Conservation (phyloP, 1,284 basidiomycete genomes). For the Ceratobasidium papillatum region DNA sequence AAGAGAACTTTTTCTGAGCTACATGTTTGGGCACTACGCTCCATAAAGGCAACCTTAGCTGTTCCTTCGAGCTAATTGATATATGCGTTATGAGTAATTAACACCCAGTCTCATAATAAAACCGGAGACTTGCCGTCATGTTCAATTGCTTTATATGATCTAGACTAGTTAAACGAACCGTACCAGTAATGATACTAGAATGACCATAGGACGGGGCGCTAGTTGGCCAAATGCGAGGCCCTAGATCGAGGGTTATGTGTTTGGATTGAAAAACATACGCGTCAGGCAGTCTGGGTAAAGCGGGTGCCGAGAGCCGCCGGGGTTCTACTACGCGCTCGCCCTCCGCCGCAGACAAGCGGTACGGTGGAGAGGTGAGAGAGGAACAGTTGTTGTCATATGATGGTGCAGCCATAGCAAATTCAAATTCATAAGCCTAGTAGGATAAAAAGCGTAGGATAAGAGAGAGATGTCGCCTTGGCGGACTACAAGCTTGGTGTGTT, state of each 20-base stretch:
- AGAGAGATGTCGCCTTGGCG: no score
- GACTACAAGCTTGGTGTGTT: no score
- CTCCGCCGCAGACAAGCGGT: not conserved
- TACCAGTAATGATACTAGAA: not conserved
- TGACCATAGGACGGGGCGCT: not conserved
- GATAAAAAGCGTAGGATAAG: no score
- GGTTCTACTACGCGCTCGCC: not conserved
- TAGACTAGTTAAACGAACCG: not conserved
- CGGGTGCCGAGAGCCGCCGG: not conserved
- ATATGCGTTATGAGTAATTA: not conserved
- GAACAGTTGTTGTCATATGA: not conserved
- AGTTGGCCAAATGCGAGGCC: not conserved
- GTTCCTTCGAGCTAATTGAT: not conserved
- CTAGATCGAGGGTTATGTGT: not conserved
- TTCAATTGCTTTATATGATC: not conserved
- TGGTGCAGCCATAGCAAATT: not conserved
- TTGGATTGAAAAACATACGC: not conserved
- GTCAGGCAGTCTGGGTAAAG: not conserved
- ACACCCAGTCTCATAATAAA: not conserved
- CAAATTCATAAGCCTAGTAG: no score
- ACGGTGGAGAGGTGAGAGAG: not conserved
- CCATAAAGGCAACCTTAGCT: not conserved
- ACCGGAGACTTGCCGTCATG: not conserved
- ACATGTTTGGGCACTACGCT: not conserved
- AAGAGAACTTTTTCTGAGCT: not conserved